Conservation (phyloP, 768 basidiomycete genomes). For the Butyriboletus loyo region DNA sequence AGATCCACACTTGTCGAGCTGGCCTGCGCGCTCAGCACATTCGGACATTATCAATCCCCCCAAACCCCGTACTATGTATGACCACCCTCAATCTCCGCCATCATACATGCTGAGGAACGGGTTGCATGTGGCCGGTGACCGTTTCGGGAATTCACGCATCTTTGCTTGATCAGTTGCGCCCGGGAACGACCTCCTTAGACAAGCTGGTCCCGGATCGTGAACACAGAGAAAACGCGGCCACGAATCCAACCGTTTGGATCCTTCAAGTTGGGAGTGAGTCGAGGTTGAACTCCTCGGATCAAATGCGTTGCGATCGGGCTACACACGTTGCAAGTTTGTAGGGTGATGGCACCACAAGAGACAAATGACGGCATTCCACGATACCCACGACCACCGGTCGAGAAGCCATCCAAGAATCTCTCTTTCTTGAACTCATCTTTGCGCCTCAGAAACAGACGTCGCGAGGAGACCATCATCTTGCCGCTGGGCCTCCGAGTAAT, state of each 20-base stretch:
- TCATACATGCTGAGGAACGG: neutral
- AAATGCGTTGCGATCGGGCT: neutral
- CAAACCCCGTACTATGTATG: too few species aligned
- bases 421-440: neutral
- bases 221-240: constrained; percentile 4
- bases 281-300: constrained; percentile 18
- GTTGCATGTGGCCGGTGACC: neutral
- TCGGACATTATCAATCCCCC: too few species aligned
- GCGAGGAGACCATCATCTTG: too few species aligned
- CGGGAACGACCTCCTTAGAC: neutral
- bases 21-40: too few species aligned
- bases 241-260: neutral
- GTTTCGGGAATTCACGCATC: neutral
- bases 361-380: constrained; percentile 1
- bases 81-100: neutral
- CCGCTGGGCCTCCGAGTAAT: neutral
- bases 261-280: neutral
- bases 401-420: neutral
- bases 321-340: neutral
- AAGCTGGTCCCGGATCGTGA: constrained; percentile 11
- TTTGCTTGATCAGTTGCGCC: too few species aligned
- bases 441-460: too few species aligned
- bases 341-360: neutral
- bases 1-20: neutral
- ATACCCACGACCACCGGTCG: neutral